phyloP scores from a whole-genome alignment of 2,329 filamentous ascomycete species.

The Byssoonygena ceratinophila region DNA sequence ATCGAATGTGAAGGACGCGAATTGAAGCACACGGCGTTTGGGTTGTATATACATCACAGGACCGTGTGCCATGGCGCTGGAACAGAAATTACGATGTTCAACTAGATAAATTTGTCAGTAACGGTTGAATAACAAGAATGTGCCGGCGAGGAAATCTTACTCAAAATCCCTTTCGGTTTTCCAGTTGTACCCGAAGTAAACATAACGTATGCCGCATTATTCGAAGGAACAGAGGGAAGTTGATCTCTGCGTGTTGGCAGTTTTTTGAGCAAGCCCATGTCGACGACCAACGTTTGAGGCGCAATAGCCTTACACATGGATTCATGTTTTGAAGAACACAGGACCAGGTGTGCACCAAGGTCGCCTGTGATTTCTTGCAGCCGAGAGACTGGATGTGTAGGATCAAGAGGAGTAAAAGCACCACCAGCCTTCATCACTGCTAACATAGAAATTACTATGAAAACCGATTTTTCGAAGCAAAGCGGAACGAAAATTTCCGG shows the following conservation, averaged over 20 bases:
- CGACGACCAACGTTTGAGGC: slow-evolving; percentile 9
- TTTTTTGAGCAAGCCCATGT: slow-evolving; percentile 10
- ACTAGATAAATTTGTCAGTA: slow-evolving; percentile 29
- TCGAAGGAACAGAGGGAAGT: slow-evolving; percentile 12
- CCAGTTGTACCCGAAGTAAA: slow-evolving; percentile 44
- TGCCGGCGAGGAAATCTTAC: slow-evolving; percentile 35
- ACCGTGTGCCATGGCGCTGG: slow-evolving; percentile 44
- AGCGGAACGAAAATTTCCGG: slow-evolving; percentile 56
- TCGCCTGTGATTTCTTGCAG: slow-evolving; percentile 20
- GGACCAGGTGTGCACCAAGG: slow-evolving; percentile 17
- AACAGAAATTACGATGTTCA: slow-evolving; percentile 43
- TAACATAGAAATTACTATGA: slow-evolving; percentile 47
- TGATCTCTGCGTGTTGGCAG: slow-evolving; percentile 13
- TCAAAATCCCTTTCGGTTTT: slow-evolving; percentile 47
- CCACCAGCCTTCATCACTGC: slow-evolving; percentile 26
- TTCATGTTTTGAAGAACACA: slow-evolving; percentile 15
- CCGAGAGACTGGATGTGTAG: slow-evolving; percentile 23
- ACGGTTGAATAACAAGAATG: neutral
- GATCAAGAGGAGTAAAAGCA: slow-evolving; percentile 26
- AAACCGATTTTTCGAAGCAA: slow-evolving; percentile 63
- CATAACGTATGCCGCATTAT: slow-evolving; percentile 42
- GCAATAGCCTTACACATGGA: slow-evolving; percentile 9
- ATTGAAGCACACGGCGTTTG: slow-evolving; percentile 46
- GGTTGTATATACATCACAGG: slow-evolving; percentile 35
- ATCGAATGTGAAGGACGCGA: slow-evolving; percentile 43